These are phyloP conservation scores for Seiridium cupressi DNA, from an alignment of 2,329 filamentous ascomycete species.

Conservation along the genomic window DNA sequence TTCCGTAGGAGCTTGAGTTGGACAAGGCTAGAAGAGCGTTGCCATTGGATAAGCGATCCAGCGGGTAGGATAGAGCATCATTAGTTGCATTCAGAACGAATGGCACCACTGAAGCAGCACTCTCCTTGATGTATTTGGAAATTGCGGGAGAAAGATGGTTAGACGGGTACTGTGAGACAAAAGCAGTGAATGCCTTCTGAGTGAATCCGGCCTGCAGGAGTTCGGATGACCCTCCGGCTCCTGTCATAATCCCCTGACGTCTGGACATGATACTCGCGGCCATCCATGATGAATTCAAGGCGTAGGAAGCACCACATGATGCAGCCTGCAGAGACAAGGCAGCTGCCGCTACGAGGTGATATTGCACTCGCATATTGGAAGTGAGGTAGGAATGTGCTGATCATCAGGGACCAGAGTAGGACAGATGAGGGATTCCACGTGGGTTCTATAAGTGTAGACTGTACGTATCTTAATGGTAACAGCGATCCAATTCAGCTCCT, in stretches of 20 bases:
- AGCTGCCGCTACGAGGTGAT: no score
- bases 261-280: conserved; percentile 29
- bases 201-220: conserved; percentile 29
- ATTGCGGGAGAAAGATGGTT: conserved; percentile 8
- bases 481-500: no score
- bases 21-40: conserved; percentile 22
- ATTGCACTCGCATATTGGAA: no score
- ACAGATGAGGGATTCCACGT: no score
- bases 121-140: conserved; percentile 19
- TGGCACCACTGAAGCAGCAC: conserved; percentile 22
- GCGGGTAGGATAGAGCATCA: conserved; percentile 24
- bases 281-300: conserved; percentile 23
- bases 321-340: no score
- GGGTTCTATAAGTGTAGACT: no score
- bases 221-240: conserved; percentile 23
- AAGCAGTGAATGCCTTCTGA: conserved; percentile 27
- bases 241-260: conserved; percentile 30
- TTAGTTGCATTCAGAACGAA: conserved; percentile 24
- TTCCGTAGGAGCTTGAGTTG: neutral
- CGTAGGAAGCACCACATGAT: no score
- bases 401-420: no score
- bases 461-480: no score
- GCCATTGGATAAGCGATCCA: conserved; percentile 29
- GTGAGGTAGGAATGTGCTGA: no score
- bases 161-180: conserved; percentile 20